Percentiles rank a stretch among this genome's conserved stretches.
Evolutionary conservation across 305 asterid species (phyloP).

Genomic region (Fraxinus floribunda): DNA sequence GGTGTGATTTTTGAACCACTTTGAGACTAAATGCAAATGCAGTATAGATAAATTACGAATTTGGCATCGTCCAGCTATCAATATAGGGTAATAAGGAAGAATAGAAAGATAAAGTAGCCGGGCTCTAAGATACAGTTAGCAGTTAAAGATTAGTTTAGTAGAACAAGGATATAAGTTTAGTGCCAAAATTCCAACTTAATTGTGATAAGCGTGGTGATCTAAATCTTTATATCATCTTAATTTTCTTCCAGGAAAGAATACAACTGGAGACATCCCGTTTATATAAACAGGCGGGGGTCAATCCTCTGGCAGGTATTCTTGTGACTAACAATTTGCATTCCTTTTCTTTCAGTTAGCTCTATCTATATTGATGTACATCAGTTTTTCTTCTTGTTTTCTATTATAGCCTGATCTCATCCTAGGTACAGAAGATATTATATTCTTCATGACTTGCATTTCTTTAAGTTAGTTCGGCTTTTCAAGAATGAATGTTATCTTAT

Average conservation of each 20-base stretch:
- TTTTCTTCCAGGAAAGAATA: slow-evolving; percentile 80
- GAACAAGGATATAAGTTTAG: neutral
- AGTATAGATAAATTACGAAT: neutral
- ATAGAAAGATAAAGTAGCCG: slow-evolving; percentile 9
- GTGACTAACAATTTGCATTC: slow-evolving; percentile 9
- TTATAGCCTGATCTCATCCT: neutral
- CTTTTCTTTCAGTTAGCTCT: slow-evolving; percentile 7
- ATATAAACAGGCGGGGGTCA: slow-evolving; percentile 83
- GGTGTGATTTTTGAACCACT: slow-evolving; percentile 4
- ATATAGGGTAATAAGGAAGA: slow-evolving; percentile 16
- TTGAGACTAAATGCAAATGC: slow-evolving; percentile 11
- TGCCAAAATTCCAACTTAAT: neutral
- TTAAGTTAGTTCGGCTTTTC: neutral
- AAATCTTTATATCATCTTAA: slow-evolving; percentile 2
- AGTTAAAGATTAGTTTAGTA: neutral
- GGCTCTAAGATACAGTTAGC: neutral
- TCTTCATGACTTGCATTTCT: neutral
- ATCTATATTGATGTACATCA: neutral
- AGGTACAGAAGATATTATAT: neutral
- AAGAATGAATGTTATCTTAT: neutral
- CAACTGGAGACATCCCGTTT: slow-evolving; percentile 96
- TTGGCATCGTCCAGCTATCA: slow-evolving; percentile 8
- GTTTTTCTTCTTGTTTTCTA: neutral
- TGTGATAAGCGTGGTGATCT: slow-evolving; percentile 17
- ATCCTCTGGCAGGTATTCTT: slow-evolving; percentile 80